Percentiles rank a stretch among this genome's conserved stretches.
Conservation (phyloP, 495 filamentous ascomycete species). For the Neurospora sp. region DNA sequence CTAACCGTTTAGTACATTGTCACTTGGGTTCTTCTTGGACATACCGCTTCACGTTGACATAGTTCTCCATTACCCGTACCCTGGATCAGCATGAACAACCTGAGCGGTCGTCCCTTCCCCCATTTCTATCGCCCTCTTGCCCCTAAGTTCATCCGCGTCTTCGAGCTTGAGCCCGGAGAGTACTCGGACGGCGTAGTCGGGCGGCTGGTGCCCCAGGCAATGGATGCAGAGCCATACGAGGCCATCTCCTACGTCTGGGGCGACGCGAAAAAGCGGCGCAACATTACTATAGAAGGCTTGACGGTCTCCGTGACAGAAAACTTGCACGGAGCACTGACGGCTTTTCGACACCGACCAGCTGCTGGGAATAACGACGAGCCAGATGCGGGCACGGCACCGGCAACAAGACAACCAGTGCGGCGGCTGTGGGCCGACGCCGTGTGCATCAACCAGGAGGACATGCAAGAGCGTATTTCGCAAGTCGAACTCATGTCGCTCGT, state of each 20-base stretch:
- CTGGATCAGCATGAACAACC: not conserved
- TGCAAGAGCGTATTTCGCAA: conserved; percentile 22
- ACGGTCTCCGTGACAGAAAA: conserved; percentile 14
- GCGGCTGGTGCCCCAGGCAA: conserved; percentile 6
- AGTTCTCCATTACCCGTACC: not conserved
- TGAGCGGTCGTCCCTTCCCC: not conserved
- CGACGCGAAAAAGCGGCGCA: not conserved
- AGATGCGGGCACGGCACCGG: not conserved
- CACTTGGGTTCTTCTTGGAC: not conserved
- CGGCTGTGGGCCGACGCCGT: conserved; percentile 28
- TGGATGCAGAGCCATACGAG: conserved; percentile 16
- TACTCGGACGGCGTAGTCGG: conserved; percentile 4
- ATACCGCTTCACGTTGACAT: not conserved
- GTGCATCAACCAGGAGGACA: conserved; percentile 28
- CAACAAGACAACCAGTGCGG: conserved; percentile 1
- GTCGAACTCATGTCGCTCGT: conserved; percentile 28
- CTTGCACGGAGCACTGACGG: conserved; percentile 8
- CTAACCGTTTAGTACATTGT: not conserved
- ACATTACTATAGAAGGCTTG: conserved; percentile 10
- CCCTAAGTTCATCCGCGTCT: conserved; percentile 5
- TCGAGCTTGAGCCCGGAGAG: conserved; percentile 9
- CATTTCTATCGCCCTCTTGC: conserved; percentile 3
- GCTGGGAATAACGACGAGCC: not conserved
- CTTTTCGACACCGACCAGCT: conserved; percentile 3
- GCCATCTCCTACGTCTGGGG: conserved; percentile 31